phyloP scores from a whole-genome alignment of 2,329 filamentous ascomycete species.

The Helminthosporium solani region DNA sequence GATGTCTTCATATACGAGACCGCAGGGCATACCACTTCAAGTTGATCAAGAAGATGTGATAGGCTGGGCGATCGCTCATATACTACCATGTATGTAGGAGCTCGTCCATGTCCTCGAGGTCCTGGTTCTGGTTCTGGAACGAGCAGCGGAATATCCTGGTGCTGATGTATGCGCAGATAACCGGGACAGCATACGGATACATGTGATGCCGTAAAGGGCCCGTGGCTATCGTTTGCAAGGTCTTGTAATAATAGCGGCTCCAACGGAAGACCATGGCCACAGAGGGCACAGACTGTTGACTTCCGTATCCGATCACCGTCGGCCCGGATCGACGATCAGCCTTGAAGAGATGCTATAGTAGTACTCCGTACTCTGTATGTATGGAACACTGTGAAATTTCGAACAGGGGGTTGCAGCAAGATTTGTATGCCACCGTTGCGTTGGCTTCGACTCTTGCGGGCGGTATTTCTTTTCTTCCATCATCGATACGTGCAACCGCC shows the following conservation, averaged over 20 bases:
- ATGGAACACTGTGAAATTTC: background rate
- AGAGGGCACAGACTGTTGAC: slow-evolving; percentile 15
- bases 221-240: too few species aligned
- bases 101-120: too few species aligned
- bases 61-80: too few species aligned
- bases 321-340: slow-evolving; percentile 12
- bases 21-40: too few species aligned
- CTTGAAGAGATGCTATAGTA: slow-evolving; percentile 2
- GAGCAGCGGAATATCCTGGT: too few species aligned
- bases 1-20: too few species aligned
- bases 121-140: too few species aligned
- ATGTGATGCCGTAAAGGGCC: too few species aligned
- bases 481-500: background rate
- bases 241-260: background rate
- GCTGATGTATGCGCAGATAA: too few species aligned
- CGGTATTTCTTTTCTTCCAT: background rate
- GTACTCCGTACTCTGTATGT: background rate
- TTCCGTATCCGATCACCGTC: slow-evolving; percentile 10
- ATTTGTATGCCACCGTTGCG: background rate
- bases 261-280: slow-evolving; percentile 8
- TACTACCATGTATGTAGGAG: too few species aligned
- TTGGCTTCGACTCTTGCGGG: background rate
- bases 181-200: too few species aligned
- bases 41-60: too few species aligned
- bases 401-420: background rate